These are phyloP conservation scores for Lentinula sp. DNA, from an alignment of 768 basidiomycete species.

Conservation along the genomic window DNA sequence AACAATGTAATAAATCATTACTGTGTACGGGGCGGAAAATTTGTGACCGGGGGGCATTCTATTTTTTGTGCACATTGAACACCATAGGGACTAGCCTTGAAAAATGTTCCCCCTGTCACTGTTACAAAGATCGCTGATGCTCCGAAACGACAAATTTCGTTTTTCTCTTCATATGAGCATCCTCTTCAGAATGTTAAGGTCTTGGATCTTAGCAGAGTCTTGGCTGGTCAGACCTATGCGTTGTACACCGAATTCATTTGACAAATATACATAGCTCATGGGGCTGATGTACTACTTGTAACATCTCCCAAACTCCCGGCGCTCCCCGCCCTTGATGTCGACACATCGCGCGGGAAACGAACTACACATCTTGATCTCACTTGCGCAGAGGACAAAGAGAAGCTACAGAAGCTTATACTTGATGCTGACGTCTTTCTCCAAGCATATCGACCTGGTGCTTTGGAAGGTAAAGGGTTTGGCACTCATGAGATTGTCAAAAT, in stretches of 20 bases:
- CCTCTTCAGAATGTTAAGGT: constrained; percentile 48
- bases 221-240: constrained; percentile 36
- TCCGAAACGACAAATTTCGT: constrained; percentile 22
- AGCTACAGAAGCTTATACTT: constrained; percentile 27
- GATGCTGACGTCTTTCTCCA: constrained; percentile 57
- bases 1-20: no score
- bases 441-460: constrained; percentile 48
- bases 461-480: constrained; percentile 44
- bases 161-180: constrained; percentile 1
- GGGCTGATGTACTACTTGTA: constrained; percentile 50
- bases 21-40: no score
- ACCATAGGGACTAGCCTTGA: constrained; percentile 39
- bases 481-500: constrained; percentile 28
- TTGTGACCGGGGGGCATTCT: no score
- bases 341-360: constrained; percentile 59
- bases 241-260: not conserved
- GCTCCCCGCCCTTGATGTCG: constrained; percentile 44
- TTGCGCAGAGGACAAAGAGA: constrained; percentile 19
- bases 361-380: constrained; percentile 55
- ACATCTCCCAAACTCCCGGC: constrained; percentile 51
- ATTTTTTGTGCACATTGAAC: no score
- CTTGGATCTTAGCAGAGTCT: constrained; percentile 53
- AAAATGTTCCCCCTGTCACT: constrained; percentile 33
- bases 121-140: constrained; percentile 45
- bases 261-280: constrained; percentile 32